Evolutionary conservation across 2,329 filamentous ascomycete genomes (phyloP).

Genomic region (Colletotrichum lindemuthianum): DNA sequence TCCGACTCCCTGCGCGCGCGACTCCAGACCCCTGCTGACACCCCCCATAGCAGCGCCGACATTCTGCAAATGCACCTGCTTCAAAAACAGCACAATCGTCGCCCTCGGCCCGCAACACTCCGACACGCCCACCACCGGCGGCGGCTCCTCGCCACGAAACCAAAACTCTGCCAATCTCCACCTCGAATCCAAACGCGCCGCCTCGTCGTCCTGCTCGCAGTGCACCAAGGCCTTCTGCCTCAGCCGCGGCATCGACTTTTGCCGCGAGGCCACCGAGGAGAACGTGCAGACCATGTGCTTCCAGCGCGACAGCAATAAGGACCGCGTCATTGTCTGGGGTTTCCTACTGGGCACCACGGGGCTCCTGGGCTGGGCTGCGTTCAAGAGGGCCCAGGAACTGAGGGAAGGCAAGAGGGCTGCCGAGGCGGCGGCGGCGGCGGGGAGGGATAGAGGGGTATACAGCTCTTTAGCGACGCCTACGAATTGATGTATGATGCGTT

Average conservation of each 20-base stretch:
- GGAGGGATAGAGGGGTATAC: constrained; percentile 33
- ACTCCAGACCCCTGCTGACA: constrained; percentile 37
- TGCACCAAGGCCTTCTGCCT: constrained; percentile 75
- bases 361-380: constrained; percentile 68
- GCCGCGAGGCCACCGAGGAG: constrained; percentile 69
- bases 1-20: constrained; percentile 10
- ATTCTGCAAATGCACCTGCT: constrained; percentile 78
- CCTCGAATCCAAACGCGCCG: constrained; percentile 42
- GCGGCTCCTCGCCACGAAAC: constrained; percentile 42
- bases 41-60: constrained; percentile 62
- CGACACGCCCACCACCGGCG: constrained; percentile 1
- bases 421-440: constrained; percentile 17
- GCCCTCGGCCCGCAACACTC: constrained; percentile 61
- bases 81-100: constrained; percentile 76
- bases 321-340: constrained; percentile 72
- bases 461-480: constrained; percentile 6
- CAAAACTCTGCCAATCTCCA: constrained; percentile 35
- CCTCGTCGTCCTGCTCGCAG: constrained; percentile 63
- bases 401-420: constrained; percentile 42
- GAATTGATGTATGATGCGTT: constrained; percentile 3
- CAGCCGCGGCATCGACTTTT: constrained; percentile 68
- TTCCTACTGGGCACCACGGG: constrained; percentile 70
- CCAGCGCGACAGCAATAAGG: constrained; percentile 74
- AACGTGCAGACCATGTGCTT: constrained; percentile 73
- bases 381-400: constrained; percentile 59